These are phyloP conservation scores for Vicia faba DNA, from an alignment of 306 rosid species.

Conservation along the genomic window DNA sequence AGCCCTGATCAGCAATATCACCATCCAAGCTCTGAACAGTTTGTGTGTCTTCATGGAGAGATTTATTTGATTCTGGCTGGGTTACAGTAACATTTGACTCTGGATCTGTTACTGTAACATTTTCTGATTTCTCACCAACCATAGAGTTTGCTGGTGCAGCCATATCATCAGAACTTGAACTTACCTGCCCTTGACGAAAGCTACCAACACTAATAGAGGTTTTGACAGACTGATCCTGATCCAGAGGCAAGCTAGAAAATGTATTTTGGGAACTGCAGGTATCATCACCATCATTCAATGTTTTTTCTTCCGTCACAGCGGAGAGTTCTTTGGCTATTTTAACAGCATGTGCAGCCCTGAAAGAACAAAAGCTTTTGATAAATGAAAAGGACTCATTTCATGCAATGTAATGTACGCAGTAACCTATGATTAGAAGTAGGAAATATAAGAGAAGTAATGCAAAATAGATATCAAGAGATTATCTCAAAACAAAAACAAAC, in stretches of 20 bases:
- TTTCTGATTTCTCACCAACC: conserved; percentile 54
- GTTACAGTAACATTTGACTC: conserved; percentile 46
- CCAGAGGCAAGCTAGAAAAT: conserved; percentile 84
- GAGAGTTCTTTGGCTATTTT: conserved; percentile 95
- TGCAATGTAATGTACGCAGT: conserved; percentile 7
- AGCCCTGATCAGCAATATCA: conserved; percentile 70
- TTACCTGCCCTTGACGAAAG: conserved; percentile 85
- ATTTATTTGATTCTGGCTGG: conserved; percentile 49
- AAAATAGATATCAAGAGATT: conserved; percentile 6
- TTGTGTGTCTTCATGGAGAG: conserved; percentile 48
- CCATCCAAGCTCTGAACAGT: conserved; percentile 65
- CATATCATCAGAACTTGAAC: conserved; percentile 90
- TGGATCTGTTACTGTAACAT: conserved; percentile 41
- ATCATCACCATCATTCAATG: conserved; percentile 75
- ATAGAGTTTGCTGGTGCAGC: conserved; percentile 44
- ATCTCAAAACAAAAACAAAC: conserved; percentile 51
- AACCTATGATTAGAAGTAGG: conserved; percentile 18
- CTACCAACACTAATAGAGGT: conserved; percentile 93
- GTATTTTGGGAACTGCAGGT: conserved; percentile 86
- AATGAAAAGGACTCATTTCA: conserved; percentile 23
- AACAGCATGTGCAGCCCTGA: conserved; percentile 95
- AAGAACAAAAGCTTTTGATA: conserved; percentile 38
- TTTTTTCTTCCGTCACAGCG: conserved; percentile 76
- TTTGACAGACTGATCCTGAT: conserved; percentile 78
- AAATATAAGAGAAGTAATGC: conserved; percentile 15